Conservation (phyloP, 2,329 filamentous ascomycete species). For the Orbilia ellipsospora region DNA sequence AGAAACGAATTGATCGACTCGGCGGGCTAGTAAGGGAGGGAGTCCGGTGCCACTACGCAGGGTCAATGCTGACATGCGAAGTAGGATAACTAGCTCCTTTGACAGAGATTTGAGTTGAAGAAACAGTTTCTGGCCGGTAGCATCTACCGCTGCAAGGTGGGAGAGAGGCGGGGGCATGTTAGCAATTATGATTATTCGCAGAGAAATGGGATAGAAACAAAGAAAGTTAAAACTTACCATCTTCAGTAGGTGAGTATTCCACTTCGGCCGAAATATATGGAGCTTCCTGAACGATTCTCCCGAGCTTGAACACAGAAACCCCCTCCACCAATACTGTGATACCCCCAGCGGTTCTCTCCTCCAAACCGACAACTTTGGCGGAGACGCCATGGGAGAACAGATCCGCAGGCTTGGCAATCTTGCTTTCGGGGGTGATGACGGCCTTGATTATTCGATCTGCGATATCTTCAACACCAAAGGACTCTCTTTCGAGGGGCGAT, state of each 20-base stretch:
- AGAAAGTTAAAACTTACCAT: slow-evolving; percentile 8
- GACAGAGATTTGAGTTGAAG: slow-evolving; percentile 83
- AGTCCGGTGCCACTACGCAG: slow-evolving; percentile 71
- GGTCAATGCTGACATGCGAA: slow-evolving; percentile 78
- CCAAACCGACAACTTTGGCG: slow-evolving; percentile 80
- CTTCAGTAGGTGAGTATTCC: slow-evolving; percentile 63
- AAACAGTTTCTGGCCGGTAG: slow-evolving; percentile 69
- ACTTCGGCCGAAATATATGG: slow-evolving; percentile 89
- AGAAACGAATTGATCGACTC: slow-evolving; percentile 86
- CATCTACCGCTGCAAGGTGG: slow-evolving; percentile 71
- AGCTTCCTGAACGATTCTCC: slow-evolving; percentile 78
- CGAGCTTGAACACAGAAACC: slow-evolving; percentile 78
- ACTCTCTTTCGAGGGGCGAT: slow-evolving; percentile 37
- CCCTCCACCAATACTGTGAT: slow-evolving; percentile 89
- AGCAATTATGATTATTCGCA: not conserved
- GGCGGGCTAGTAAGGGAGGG: slow-evolving; percentile 84
- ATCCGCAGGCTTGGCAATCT: slow-evolving; percentile 66
- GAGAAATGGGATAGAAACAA: not conserved
- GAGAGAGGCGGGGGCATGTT: slow-evolving; percentile 60
- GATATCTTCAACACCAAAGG: slow-evolving; percentile 44
- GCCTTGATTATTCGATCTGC: slow-evolving; percentile 48
- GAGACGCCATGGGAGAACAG: slow-evolving; percentile 85
- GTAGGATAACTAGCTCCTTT: slow-evolving; percentile 83
- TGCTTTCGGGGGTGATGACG: slow-evolving; percentile 28
- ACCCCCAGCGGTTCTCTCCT: slow-evolving; percentile 70